Percentiles rank a stretch among this genome's conserved stretches.
Conservation (phyloP, 2,329 filamentous ascomycete species). For the Colletotrichum lini region DNA sequence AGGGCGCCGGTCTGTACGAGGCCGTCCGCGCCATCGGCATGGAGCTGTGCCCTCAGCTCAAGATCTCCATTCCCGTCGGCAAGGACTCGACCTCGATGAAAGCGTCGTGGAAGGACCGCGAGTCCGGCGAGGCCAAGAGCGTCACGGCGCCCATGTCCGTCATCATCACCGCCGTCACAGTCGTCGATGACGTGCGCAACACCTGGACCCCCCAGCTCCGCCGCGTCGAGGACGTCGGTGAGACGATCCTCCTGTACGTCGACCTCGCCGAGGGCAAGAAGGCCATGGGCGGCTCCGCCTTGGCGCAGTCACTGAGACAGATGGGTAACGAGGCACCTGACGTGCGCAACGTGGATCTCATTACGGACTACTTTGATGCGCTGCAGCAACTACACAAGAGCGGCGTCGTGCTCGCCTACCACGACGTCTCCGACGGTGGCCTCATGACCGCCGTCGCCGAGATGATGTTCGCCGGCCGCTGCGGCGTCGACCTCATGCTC, state of each 20-base stretch:
- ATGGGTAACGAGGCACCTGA: constrained; percentile 89
- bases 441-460: constrained; percentile 91
- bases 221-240: constrained; percentile 87
- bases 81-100: constrained; percentile 99
- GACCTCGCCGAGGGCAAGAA: constrained; percentile 87
- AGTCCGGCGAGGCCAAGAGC: constrained; percentile 78
- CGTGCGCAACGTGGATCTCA: constrained; percentile 83
- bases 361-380: constrained; percentile 94
- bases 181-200: constrained; percentile 84
- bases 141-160: constrained; percentile 94
- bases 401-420: constrained; percentile 86
- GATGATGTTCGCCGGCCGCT: constrained; percentile 98
- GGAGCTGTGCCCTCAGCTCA: constrained; percentile 91
- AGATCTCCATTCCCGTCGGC: constrained; percentile 93
- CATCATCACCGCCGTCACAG: constrained; percentile 90
- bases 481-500: constrained; percentile 87
- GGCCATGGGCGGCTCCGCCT: constrained; percentile 89
- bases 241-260: constrained; percentile 90
- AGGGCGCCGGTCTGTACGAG: constrained; percentile 93
- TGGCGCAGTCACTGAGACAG: constrained; percentile 90
- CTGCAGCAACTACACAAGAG: constrained; percentile 74
- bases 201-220: constrained; percentile 96
- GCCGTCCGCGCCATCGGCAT: constrained; percentile 94
- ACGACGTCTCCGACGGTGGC: constrained; percentile 94
- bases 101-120: constrained; percentile 88